Evolutionary conservation across 2,329 filamentous ascomycete genomes (phyloP), one percentile per base, ranked within the genome.

Genomic region (Penicillium sp.): DNA sequence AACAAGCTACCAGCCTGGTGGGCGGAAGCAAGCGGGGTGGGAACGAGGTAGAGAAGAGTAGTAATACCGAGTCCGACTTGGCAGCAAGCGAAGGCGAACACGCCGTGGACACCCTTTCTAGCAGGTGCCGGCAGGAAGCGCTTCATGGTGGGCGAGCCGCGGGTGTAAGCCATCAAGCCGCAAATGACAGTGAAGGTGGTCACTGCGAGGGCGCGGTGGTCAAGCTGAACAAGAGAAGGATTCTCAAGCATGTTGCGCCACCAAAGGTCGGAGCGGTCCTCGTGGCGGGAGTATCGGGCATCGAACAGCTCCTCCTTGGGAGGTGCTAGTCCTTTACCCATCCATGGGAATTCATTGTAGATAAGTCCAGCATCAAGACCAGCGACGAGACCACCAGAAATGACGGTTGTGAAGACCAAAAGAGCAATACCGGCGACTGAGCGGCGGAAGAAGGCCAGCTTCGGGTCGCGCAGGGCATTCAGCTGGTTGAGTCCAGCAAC

Each of bases 221-320:
- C 91, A 44, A 99, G 85, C 78, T 99, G 95, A 2, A 97, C 95
- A 27, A 95, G 85, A 16, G 90, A 92, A 4, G 94, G 95, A 78
- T 99, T 99, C 80, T 97, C 94, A 34, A 97, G 87, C 82, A 95
- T 89, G 78, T 99, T 99, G 70, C 94, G 87, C 94, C 94, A 99
- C 86, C 89, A 92, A 19, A 97, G 80, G 70, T 99, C 95, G 13
- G 87, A 87, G 41, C 84, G 80, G 72, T 96, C 91, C 40, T 87
- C 81, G 57, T 83, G 84, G 68, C 92, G 89, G 57, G 87, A 88
- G 82, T 97, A 97, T 78, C 91, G 95, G 38, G 84, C 80, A 69
- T 93, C 88, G 75, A 91, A 92, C 33, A 97, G 86, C 78, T 97
- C 93, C 10, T 85, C 82, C 69, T 83, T 85, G 0, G 93, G 93